Evolutionary conservation across 257 asterid genomes (phyloP).

Genomic region (Solanum corneliomulleri): DNA sequence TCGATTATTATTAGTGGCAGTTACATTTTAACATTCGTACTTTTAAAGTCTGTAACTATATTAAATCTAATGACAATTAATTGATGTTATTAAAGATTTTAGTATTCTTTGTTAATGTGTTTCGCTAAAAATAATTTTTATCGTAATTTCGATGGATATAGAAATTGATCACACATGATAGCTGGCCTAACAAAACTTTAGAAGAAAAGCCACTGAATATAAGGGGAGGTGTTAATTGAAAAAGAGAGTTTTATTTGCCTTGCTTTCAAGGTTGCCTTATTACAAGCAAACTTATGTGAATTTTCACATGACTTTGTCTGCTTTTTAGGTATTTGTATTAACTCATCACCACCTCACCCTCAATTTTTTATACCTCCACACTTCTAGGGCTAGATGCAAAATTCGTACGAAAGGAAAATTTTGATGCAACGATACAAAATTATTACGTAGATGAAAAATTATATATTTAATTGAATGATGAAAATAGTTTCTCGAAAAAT

Average conservation of each 20-base stretch:
- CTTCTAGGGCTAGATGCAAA: not conserved
- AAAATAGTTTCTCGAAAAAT: too few relatives aligned
- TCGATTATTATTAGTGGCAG: too few relatives aligned
- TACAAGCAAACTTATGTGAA: slow-evolving; percentile 11
- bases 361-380: not conserved
- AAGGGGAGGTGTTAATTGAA: not conserved
- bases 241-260: slow-evolving; percentile 4
- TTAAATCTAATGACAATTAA: not conserved
- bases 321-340: slow-evolving; percentile 4
- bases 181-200: slow-evolving; percentile 1
- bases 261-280: slow-evolving; percentile 8
- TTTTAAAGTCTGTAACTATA: too few relatives aligned
- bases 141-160: not conserved
- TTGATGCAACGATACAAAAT: not conserved
- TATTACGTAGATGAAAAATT: accelerated
- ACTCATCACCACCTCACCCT: slow-evolving; percentile 1
- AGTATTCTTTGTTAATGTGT: too few relatives aligned
- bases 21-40: too few relatives aligned
- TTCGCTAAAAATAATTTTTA: not conserved
- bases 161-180: slow-evolving; percentile 13
- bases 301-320: slow-evolving; percentile 27
- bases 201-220: not conserved
- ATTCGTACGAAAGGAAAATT: not conserved
- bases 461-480: accelerated
- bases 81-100: accelerated